Conservation (phyloP, 176 grass and related monocot genomes). For the Oryza glumipatula region DNA sequence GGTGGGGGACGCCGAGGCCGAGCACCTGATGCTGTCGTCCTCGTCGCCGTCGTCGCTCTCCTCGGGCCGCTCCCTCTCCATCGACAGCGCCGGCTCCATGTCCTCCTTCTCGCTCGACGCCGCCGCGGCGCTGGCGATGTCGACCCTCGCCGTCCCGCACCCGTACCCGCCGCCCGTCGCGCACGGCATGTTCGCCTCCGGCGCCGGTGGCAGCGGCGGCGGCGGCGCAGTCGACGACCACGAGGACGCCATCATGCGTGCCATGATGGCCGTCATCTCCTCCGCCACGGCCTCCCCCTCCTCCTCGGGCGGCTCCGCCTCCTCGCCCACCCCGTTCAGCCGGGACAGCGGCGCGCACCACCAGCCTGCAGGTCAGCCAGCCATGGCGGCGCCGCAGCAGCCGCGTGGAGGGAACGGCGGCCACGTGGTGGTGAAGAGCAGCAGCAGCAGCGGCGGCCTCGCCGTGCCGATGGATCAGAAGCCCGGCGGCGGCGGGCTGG, state of each 20-base stretch:
- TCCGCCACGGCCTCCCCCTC: conserved; percentile 63
- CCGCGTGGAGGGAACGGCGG: neutral
- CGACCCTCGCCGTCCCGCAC: neutral
- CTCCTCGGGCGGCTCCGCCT: conserved; percentile 47
- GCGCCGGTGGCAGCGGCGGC: neutral
- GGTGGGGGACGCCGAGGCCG: neutral
- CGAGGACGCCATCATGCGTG: conserved; percentile 63
- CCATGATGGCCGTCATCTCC: conserved; percentile 89
- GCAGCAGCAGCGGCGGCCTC: conserved; percentile 43
- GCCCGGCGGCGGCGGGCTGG: conserved; percentile 24
- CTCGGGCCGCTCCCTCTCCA: conserved; percentile 58
- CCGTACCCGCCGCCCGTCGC: neutral
- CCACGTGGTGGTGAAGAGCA: conserved; percentile 55
- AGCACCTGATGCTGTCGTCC: neutral
- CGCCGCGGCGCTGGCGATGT: neutral
- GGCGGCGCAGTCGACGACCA: neutral
- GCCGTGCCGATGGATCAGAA: conserved; percentile 39
- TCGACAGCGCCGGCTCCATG: conserved; percentile 57
- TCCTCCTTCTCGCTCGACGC: conserved; percentile 37
- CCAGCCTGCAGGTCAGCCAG: neutral
- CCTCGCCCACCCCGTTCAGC: conserved; percentile 14
- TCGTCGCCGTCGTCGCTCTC: conserved; percentile 45
- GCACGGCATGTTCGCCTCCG: conserved; percentile 13
- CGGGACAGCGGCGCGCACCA: neutral
- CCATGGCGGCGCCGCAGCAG: neutral